phyloP scores from a whole-genome alignment of 2,329 filamentous ascomycete species.

The Sarocladiaceae sp. region DNA sequence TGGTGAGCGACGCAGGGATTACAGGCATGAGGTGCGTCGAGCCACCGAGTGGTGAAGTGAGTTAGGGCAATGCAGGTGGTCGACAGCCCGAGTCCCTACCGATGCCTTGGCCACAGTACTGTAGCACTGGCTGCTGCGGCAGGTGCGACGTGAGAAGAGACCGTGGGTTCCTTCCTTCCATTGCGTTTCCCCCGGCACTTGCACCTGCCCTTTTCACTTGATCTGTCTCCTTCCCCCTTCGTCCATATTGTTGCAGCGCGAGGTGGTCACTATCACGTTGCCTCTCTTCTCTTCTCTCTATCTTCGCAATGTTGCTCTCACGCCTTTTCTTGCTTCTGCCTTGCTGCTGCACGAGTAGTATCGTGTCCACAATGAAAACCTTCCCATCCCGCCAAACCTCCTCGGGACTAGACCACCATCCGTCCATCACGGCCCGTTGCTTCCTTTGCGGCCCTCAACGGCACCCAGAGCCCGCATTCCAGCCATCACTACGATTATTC shows the following conservation, averaged over 20 bases:
- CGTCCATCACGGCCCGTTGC: slow-evolving; percentile 5
- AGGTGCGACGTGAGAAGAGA: too few species aligned
- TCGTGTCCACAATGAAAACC: background rate
- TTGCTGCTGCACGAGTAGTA: background rate
- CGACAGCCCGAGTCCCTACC: too few species aligned
- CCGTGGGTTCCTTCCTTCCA: background rate
- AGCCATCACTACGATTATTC: background rate
- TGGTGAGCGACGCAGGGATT: slow-evolving; percentile 3
- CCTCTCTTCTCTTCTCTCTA: background rate
- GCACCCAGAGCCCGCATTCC: slow-evolving; percentile 2
- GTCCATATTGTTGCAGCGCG: background rate
- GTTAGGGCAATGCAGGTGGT: too few species aligned
- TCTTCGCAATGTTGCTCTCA: too few species aligned
- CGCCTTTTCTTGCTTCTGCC: slow-evolving; percentile 2
- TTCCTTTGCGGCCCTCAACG: slow-evolving; percentile 2
- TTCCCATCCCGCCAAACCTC: background rate
- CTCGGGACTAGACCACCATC: slow-evolving; percentile 4
- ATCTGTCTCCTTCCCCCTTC: background rate
- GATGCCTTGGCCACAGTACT: too few species aligned
- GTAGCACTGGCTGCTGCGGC: too few species aligned
- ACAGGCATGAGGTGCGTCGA: too few species aligned
- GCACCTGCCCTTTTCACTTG: slow-evolving; percentile 7
- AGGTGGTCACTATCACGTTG: background rate
- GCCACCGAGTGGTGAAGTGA: too few species aligned
- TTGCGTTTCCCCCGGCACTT: slow-evolving; percentile 2